Conservation (phyloP, 148 eudicot genomes). For the Silene uniflora region DNA sequence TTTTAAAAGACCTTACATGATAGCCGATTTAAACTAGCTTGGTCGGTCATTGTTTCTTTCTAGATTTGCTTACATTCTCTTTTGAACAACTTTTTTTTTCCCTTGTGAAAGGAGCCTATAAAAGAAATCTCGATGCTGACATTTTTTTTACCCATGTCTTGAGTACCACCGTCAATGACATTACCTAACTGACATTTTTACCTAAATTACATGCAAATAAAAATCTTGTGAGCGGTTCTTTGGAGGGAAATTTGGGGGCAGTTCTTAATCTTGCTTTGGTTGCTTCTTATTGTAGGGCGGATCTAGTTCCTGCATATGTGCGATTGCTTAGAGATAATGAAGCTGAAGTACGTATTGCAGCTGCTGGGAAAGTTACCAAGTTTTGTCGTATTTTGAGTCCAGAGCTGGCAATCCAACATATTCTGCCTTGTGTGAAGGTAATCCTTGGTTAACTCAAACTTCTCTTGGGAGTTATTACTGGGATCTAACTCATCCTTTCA, state of each 20-base stretch:
- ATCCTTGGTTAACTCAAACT: slow-evolving; percentile 13
- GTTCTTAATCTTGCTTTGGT: background rate
- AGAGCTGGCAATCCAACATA: slow-evolving; percentile 88
- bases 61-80: background rate
- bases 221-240: no score
- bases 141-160: no score
- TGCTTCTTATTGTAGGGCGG: slow-evolving; percentile 42
- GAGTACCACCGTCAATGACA: no score
- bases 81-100: no score
- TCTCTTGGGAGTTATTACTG: background rate
- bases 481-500: background rate
- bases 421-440: slow-evolving; percentile 98
- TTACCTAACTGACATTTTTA: no score
- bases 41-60: background rate
- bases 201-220: no score
- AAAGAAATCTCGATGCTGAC: no score
- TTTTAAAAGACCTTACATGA: background rate
- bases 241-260: no score
- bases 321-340: slow-evolving; percentile 97
- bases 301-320: slow-evolving; percentile 70
- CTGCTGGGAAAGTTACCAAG: slow-evolving; percentile 99
- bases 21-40: no score
- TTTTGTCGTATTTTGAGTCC: slow-evolving; percentile 87
- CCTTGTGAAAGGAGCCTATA: no score
- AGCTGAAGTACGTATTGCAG: slow-evolving; percentile 99